Evolutionary conservation across 2,329 filamentous ascomycete genomes (phyloP).

Genomic region (Ilyonectria robusta): DNA sequence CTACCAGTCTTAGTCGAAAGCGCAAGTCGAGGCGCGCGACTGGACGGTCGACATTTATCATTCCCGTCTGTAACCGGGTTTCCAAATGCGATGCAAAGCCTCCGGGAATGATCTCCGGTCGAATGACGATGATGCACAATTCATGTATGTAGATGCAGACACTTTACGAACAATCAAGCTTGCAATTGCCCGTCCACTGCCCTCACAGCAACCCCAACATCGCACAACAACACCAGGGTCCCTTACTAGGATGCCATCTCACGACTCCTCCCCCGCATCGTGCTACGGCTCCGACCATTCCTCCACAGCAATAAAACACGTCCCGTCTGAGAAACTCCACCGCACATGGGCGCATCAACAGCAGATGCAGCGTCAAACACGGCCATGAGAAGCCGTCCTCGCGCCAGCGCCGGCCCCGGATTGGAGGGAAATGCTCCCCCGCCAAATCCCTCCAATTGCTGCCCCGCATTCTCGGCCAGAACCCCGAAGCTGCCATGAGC

Average conservation of each 20-base stretch:
- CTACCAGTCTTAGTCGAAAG: neutral
- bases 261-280: conserved; percentile 3
- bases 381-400: conserved; percentile 31
- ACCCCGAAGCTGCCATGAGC: conserved; percentile 41
- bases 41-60: neutral
- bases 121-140: neutral
- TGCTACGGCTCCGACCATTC: conserved; percentile 4
- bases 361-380: conserved; percentile 38
- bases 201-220: neutral
- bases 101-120: neutral
- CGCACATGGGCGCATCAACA: conserved; percentile 36
- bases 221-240: neutral
- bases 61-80: neutral
- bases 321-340: conserved; percentile 18
- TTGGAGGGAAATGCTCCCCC: conserved; percentile 43
- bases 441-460: conserved; percentile 49
- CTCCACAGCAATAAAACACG: conserved; percentile 11
- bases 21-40: neutral
- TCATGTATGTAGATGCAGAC: neutral
- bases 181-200: neutral
- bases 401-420: conserved; percentile 23
- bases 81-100: no score
- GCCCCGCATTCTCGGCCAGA: conserved; percentile 43
- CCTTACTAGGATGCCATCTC: neutral
- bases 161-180: neutral